phyloP scores from a whole-genome alignment of 2,329 filamentous ascomycete genomes.

The Curvularia sp. region DNA sequence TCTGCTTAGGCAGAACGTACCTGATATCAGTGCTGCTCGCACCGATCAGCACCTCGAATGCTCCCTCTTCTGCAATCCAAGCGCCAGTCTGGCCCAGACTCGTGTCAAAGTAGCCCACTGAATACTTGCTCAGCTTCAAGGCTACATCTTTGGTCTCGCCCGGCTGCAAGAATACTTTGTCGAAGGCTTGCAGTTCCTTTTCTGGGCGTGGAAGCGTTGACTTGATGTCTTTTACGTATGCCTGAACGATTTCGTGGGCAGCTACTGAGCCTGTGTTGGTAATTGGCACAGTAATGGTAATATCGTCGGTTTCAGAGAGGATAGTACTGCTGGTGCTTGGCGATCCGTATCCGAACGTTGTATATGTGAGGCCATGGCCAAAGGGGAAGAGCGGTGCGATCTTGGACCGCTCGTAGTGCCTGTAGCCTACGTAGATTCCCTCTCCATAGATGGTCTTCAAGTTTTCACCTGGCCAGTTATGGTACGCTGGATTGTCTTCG shows the following conservation, averaged over 20 bases:
- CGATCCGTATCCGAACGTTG: slow-evolving; percentile 70
- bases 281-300: slow-evolving; percentile 60
- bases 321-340: slow-evolving; percentile 61
- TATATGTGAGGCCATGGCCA: slow-evolving; percentile 80
- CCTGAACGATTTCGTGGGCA: slow-evolving; percentile 71
- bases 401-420: slow-evolving; percentile 70
- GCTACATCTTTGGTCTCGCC: slow-evolving; percentile 47
- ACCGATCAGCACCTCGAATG: slow-evolving; percentile 67
- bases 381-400: slow-evolving; percentile 74
- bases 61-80: slow-evolving; percentile 72
- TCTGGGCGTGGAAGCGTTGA: slow-evolving; percentile 69
- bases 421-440: slow-evolving; percentile 75
- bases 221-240: slow-evolving; percentile 70
- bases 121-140: slow-evolving; percentile 55
- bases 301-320: slow-evolving; percentile 55
- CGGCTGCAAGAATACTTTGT: slow-evolving; percentile 51
- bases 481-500: slow-evolving; percentile 72
- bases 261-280: slow-evolving; percentile 64
- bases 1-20: slow-evolving; percentile 52
- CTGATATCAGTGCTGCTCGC: slow-evolving; percentile 69
- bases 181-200: slow-evolving; percentile 75
- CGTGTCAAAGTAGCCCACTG: slow-evolving; percentile 68
- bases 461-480: slow-evolving; percentile 77
- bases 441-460: slow-evolving; percentile 73
- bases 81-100: slow-evolving; percentile 54